Evolutionary conservation across 2,329 filamentous ascomycete species (phyloP).

Genomic region (Fusarium anguioides): DNA sequence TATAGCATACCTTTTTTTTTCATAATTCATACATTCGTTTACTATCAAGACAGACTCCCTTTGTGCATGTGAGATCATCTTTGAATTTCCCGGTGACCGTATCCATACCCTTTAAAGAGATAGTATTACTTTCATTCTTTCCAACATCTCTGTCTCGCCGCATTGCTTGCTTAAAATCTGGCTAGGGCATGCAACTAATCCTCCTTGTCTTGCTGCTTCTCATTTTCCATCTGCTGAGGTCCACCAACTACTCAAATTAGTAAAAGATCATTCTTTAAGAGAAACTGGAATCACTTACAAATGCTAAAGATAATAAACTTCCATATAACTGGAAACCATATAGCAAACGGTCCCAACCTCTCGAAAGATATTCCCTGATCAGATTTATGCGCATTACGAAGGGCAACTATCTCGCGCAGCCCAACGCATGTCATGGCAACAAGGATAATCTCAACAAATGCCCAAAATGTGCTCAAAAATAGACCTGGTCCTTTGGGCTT

Average conservation of each 20-base stretch:
- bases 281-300: rapidly evolving
- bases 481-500: background rate
- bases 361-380: background rate
- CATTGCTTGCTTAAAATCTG: too few species aligned
- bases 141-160: too few species aligned
- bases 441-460: rapidly evolving
- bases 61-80: too few species aligned
- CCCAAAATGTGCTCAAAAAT: background rate
- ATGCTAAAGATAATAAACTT: background rate
- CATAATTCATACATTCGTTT: too few species aligned
- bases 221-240: too few species aligned
- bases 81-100: too few species aligned
- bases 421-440: background rate
- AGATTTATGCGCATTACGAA: background rate
- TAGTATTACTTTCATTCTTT: too few species aligned
- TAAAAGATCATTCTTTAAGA: rapidly evolving
- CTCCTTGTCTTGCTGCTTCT: too few species aligned
- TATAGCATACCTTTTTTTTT: too few species aligned
- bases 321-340: background rate
- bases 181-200: too few species aligned
- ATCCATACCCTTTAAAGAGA: too few species aligned
- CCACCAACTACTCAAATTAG: background rate
- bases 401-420: background rate
- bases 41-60: too few species aligned
- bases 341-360: conserved; percentile 9